Evolutionary conservation across 495 filamentous ascomycete species (phyloP).

Genomic region (Bacidia rubella): DNA sequence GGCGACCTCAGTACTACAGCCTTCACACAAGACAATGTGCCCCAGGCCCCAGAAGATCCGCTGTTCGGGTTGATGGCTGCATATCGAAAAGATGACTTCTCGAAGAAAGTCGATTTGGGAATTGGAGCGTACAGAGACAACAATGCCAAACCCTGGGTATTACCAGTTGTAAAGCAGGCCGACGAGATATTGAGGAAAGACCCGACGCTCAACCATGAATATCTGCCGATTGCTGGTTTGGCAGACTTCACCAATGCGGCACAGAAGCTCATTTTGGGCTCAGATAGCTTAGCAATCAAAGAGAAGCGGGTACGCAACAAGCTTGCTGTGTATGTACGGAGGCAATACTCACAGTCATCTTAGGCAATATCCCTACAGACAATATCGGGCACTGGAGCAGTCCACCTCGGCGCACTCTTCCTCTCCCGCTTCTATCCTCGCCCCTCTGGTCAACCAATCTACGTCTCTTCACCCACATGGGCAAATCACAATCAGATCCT

Average conservation of each 20-base stretch:
- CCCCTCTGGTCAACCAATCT: slow-evolving; percentile 48
- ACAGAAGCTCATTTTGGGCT: slow-evolving; percentile 76
- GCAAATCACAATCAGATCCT: slow-evolving; percentile 99
- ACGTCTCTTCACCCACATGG: slow-evolving; percentile 92
- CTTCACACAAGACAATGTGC: slow-evolving; percentile 67
- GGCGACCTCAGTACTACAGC: slow-evolving; percentile 38
- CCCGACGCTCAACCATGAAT: slow-evolving; percentile 91
- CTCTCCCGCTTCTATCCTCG: slow-evolving; percentile 40
- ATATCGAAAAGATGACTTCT: slow-evolving; percentile 67
- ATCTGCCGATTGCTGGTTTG: slow-evolving; percentile 89
- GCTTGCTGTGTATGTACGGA: background rate
- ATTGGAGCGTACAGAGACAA: slow-evolving; percentile 95
- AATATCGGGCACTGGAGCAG: slow-evolving; percentile 46
- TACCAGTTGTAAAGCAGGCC: slow-evolving; percentile 96
- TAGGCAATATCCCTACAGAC: slow-evolving; percentile 43
- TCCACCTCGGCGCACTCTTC: slow-evolving; percentile 44
- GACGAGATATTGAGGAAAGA: slow-evolving; percentile 78
- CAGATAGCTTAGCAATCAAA: slow-evolving; percentile 61
- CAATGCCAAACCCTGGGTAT: slow-evolving; percentile 94
- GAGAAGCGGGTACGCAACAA: slow-evolving; percentile 56
- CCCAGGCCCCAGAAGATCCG: slow-evolving; percentile 87
- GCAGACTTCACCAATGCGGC: slow-evolving; percentile 72
- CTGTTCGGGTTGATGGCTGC: slow-evolving; percentile 89
- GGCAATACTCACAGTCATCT: background rate
- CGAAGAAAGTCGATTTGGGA: slow-evolving; percentile 87